Evolutionary conservation across 768 basidiomycete species (phyloP), one percentile per base, ranked within the genome.

Genomic region (Amanita phalloides): DNA sequence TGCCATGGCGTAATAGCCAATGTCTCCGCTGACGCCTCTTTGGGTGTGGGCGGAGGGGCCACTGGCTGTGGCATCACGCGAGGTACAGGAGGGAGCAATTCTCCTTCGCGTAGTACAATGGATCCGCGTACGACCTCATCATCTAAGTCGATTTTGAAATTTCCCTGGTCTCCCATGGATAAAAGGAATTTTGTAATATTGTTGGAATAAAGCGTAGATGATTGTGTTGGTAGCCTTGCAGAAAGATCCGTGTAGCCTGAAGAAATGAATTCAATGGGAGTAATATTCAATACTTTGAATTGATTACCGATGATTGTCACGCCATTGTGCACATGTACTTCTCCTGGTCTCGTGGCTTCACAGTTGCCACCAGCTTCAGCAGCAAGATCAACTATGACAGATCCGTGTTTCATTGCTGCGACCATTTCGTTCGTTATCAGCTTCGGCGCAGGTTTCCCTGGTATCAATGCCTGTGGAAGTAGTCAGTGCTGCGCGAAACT

Each of bases 291-390:
- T 32, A 23, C 50, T 53, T 36, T 21, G 28, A 9, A 8, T 26
- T 32, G 53, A 63, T 53, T 56, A 83, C 90, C 90, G 38, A 92
- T 84, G 57, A 93, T 71, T 2, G 84, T 87, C n/a, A 92, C 86
- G 3, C 90, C 90, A 50, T 79, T 69, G 57, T 86, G 74, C 8
- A 82, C 71, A 45, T 72, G 65, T 30, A 89, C 69, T 58, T 90
- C 76, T 26, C 90, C 90, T 6, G 90, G 89, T 47, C 74, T 71
- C 7, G 90, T 93, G 11, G 81, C 83, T 58, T 82, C 84, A 59
- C 90, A 92, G 56, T 93, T 93, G 11, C 90, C 90, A n/a, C 90
- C 90, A 42, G 88, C 78, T 68, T 93, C 90, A 13, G 89, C 84
- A 36, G 90, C 90, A 53, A 88, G 63, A 64, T 93, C 90, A 25